Evolutionary conservation across 345 rosid species (phyloP), one percentile per base, ranked within the genome.

Genomic region (Ceriops decandra): DNA sequence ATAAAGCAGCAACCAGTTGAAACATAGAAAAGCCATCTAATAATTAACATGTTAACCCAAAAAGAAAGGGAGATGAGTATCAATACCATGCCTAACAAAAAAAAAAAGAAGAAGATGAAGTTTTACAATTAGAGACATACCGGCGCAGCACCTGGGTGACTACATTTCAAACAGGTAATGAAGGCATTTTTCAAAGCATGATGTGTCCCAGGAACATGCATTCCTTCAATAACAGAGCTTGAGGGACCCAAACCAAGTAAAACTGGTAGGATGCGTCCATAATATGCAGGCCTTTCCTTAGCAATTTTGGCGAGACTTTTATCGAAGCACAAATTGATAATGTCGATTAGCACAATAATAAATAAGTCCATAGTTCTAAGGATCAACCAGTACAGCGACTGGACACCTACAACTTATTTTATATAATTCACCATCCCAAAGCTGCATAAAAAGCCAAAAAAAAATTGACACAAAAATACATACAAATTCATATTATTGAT

Each of bases 71-170:
- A 57, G 20, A 57, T 0, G 49, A 60, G 30, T 32, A 64, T 15
- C 0, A 20, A 57, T 19, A 56, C 36, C 28, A 61, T 6, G 47
- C 33, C 51, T 13, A 53, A 60, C 16, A 70, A 63, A 38, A 53
- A n/a, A 36, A 7, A 9, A 60, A 7, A 62, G 35, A 42, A 5
- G 15, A 24, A 13, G 46, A 52, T 42, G 35, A 35, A 10, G 33
- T 19, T 16, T 57, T 62, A 62, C 54, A 30, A 54, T 21, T 22
- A 68, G 80, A 78, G 60, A 70, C 77, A 81, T 91, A 95, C 99
- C 95, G 95, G 96, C 72, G 93, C 90, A 75, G 96, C 95, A 80
- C 90, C 92, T 17, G 90, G 96, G 78, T 95, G 91, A 53, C 88
- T 87, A 77, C 97, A 89, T 71, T 85, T 85, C 84, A 86, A 83